Evolutionary conservation across 2,329 filamentous ascomycete species (phyloP), one percentile per base, ranked within the genome.

Genomic region (Diaporthe ilicicola): DNA sequence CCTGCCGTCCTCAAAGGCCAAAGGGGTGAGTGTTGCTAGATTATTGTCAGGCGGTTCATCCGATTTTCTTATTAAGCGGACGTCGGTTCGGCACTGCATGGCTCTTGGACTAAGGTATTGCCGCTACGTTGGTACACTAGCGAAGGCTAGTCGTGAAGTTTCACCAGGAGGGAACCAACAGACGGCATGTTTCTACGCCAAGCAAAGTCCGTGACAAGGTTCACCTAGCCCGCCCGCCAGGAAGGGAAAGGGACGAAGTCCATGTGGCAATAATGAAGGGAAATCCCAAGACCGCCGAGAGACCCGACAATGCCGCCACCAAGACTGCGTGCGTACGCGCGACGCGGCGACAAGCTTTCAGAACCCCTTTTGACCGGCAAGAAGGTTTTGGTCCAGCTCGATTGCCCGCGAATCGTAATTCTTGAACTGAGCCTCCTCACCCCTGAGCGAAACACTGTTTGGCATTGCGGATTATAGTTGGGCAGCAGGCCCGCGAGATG

Each of bases 361-460:
- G 27, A 62, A 4, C 42, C 13, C 39, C 22, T 62, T 53, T 62
- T 62, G 34, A 2, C 56, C 39, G 27, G 56, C 39, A 32, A 34
- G 42, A 62, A 62, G 42, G 42, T 46, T 62, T 27, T 48, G 42
- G 56, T 62, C 39, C 56, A 62, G 56, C 56, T 62, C 12, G 12
- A 22, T 48, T 24, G 39, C 42, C 56, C 10, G 19, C 56, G 42
- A 62, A 62, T 62, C 56, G 42, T 62, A 62, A 32, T 27, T 27
- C 27, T 13, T 10, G 56, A 32, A 34, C 15, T 62, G 56, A 62
- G 39, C 56, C 56, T 62, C 56, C 39, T 46, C 42, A 27, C 27
- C 19, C 56, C 42, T 34, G 39, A 12, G 56, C 56, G 56, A 62
- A 62, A 62, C 56, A 48, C 22, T 27, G 39, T 48, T 48, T 48